Conservation (phyloP, 768 basidiomycete genomes). For the Mycena amicta region DNA sequence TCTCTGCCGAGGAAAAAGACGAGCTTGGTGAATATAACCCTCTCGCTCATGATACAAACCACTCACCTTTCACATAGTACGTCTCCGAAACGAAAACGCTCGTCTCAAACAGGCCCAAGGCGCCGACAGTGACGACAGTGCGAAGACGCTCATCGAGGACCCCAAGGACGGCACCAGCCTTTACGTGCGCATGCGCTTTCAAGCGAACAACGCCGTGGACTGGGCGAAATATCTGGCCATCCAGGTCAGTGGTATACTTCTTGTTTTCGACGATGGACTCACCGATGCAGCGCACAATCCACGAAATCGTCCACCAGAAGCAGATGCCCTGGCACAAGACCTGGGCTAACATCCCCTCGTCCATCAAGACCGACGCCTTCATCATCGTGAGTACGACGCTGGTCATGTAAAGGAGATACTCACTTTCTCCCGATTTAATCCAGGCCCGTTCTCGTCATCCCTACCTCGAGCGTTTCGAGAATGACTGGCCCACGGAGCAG, state of each 20-base stretch:
- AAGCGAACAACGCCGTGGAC: not conserved
- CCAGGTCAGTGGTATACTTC: no score
- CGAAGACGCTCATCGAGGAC: not conserved
- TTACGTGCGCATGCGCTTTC: not conserved
- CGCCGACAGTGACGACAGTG: not conserved
- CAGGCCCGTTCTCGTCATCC: not conserved
- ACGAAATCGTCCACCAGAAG: not conserved
- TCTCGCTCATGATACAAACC: not conserved
- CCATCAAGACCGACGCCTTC: not conserved
- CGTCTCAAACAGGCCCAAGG: not conserved
- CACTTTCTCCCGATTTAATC: not conserved
- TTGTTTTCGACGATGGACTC: no score
- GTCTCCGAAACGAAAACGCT: not conserved
- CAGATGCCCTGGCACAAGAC: not conserved
- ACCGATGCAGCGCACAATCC: not conserved
- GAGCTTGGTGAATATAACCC: not conserved
- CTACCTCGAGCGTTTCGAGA: not conserved
- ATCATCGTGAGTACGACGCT: not conserved
- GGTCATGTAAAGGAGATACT: not conserved
- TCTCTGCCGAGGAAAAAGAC: no score
- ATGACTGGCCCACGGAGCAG: conserved; percentile 30
- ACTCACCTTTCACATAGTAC: not conserved
- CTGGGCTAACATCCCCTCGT: not conserved
- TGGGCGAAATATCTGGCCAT: not conserved
- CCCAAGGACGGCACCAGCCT: not conserved